A percentile compares a stretch with the other conserved stretches of the same genome.
Evolutionary conservation across 768 basidiomycete genomes (phyloP).

Genomic region (Tylopilus subfusipes): DNA sequence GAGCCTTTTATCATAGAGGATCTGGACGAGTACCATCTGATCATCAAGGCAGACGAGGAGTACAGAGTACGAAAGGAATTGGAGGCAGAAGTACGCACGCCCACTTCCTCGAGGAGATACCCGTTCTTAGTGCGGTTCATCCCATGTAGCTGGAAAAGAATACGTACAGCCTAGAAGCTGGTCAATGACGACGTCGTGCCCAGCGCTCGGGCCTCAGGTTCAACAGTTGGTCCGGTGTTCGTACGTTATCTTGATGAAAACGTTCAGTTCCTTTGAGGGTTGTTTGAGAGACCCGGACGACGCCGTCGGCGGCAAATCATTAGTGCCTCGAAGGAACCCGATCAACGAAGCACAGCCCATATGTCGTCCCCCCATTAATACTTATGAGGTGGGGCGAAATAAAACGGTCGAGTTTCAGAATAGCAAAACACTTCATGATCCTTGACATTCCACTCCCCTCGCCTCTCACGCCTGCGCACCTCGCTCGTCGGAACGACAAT

Average conservation of each 20-base stretch:
- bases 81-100: constrained; percentile 59
- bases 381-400: no score
- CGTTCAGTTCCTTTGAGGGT: no score
- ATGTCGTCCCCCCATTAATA: no score
- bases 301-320: not conserved
- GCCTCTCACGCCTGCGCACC: no score
- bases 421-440: no score
- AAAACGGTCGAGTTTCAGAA: no score
- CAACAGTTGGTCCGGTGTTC: not conserved
- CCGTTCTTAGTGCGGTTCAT: not conserved
- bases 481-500: no score
- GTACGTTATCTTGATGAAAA: not conserved
- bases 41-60: constrained; percentile 81
- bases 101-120: not conserved
- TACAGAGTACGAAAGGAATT: constrained; percentile 68
- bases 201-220: not conserved
- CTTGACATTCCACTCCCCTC: no score
- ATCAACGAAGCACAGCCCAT: not conserved
- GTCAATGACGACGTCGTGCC: constrained; percentile 7
- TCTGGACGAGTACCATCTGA: constrained; percentile 76
- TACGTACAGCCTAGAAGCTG: constrained; percentile 66
- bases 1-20: constrained; percentile 83
- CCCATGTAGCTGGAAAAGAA: constrained; percentile 72
- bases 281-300: no score
- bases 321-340: not conserved